Conservation (phyloP, 202 grass and related monocot species). For the Hordeum pubiflorum region DNA sequence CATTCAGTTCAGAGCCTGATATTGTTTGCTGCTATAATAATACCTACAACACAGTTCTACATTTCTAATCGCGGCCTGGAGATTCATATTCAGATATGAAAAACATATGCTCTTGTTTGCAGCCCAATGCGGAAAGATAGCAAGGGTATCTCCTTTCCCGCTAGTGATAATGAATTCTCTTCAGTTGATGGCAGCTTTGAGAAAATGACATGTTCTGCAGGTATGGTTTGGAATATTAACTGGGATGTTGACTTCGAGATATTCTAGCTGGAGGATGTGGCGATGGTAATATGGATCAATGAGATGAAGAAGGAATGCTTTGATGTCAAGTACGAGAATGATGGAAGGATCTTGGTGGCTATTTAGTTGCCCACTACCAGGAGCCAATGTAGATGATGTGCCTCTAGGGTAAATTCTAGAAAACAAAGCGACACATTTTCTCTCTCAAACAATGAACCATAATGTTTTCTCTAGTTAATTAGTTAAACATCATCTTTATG, state of each 20-base stretch:
- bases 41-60: too few species aligned
- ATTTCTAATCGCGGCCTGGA: too few species aligned
- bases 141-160: neutral
- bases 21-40: too few species aligned
- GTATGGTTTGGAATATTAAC: neutral
- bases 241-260: slow-evolving; percentile 47
- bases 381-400: slow-evolving; percentile 64
- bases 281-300: slow-evolving; percentile 96
- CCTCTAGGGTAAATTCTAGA: slow-evolving; percentile 59
- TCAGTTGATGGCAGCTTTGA: neutral
- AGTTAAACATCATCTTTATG: too few species aligned
- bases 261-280: slow-evolving; percentile 98
- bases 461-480: too few species aligned
- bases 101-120: too few species aligned
- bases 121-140: too few species aligned
- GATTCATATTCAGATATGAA: too few species aligned
- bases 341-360: slow-evolving; percentile 60
- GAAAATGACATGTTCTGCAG: neutral
- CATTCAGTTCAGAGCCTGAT: too few species aligned
- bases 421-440: slow-evolving; percentile 25
- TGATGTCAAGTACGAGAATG: slow-evolving; percentile 67
- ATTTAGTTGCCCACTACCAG: slow-evolving; percentile 83
- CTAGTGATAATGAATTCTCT: neutral
- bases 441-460: too few species aligned
- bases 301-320: slow-evolving; percentile 67